Conservation (phyloP, 2,329 filamentous ascomycete species). For the Venturia asperata region DNA sequence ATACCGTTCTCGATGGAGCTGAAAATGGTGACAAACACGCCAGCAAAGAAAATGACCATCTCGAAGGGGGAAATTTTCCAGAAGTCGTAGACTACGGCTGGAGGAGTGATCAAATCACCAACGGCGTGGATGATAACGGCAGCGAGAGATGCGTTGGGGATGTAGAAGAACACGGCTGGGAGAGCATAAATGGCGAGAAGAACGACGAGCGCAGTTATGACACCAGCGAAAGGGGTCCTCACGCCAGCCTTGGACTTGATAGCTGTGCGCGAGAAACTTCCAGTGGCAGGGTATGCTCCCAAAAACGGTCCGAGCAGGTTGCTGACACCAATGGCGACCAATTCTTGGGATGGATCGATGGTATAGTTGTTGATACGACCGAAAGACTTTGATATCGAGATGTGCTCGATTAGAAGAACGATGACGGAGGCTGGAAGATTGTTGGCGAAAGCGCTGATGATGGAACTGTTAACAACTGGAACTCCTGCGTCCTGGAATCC, state of each 20-base stretch:
- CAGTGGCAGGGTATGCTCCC: constrained; percentile 85
- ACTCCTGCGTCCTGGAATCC: constrained; percentile 76
- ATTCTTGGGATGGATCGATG: constrained; percentile 90
- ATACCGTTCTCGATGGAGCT: constrained; percentile 84
- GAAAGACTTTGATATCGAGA: constrained; percentile 95
- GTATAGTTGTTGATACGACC: constrained; percentile 93
- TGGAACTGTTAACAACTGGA: constrained; percentile 57
- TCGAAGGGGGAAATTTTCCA: constrained; percentile 90
- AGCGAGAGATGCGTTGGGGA: constrained; percentile 70
- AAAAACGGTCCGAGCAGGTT: constrained; percentile 88
- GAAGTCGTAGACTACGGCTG: constrained; percentile 88
- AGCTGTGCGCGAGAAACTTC: constrained; percentile 91
- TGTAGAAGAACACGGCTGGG: constrained; percentile 87
- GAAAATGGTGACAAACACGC: constrained; percentile 86
- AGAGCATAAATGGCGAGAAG: constrained; percentile 85
- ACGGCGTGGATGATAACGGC: constrained; percentile 96
- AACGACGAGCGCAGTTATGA: constrained; percentile 80
- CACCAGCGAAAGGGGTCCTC: constrained; percentile 79
- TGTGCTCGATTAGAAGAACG: constrained; percentile 93
- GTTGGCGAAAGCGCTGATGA: constrained; percentile 61
- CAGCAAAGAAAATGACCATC: constrained; percentile 85
- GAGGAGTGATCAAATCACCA: constrained; percentile 82
- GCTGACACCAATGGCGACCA: constrained; percentile 86
- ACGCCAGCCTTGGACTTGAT: constrained; percentile 98
- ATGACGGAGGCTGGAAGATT: constrained; percentile 82